A percentile compares a stretch with the other conserved stretches of the same genome.
Evolutionary conservation across 257 asterid species (phyloP).

Genomic region (Perilla frutescens): DNA sequence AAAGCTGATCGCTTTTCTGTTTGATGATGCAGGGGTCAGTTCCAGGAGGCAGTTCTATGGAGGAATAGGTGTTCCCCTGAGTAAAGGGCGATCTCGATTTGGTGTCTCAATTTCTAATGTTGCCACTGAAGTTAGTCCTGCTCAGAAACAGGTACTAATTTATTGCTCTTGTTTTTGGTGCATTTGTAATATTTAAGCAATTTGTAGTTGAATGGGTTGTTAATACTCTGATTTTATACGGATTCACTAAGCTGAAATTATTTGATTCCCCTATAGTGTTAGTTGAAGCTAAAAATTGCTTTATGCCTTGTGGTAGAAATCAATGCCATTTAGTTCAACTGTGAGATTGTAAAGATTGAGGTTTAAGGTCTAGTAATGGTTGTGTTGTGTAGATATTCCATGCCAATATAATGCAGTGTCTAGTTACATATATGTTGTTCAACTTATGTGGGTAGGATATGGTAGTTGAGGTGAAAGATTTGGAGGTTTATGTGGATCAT

Average conservation of each 20-base stretch:
- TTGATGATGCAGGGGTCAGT: conserved; percentile 48
- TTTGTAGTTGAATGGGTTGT: not conserved
- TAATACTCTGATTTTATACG: not conserved
- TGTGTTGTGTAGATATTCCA: not conserved
- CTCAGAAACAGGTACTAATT: conserved; percentile 49
- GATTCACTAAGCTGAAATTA: not conserved
- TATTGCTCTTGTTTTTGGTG: not conserved
- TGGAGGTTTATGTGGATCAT: conserved; percentile 7
- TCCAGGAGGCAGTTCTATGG: conserved; percentile 64
- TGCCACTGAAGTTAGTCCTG: conserved; percentile 71
- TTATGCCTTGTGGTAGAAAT: not conserved
- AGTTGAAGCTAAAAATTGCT: not conserved
- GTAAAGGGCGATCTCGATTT: conserved; percentile 57
- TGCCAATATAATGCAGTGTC: not conserved
- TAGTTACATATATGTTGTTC: not conserved
- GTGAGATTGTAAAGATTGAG: not conserved
- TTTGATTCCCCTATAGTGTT: not conserved
- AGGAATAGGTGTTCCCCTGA: conserved; percentile 56
- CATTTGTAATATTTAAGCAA: not conserved
- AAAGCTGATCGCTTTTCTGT: conserved; percentile 6
- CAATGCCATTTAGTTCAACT: not conserved
- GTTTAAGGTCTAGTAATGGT: not conserved
- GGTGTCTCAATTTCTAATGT: conserved; percentile 70
- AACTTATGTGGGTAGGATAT: not conserved
- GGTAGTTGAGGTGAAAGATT: not conserved